These are phyloP conservation scores for Punica granatum DNA, from an alignment of 345 rosid species.

Conservation along the genomic window DNA sequence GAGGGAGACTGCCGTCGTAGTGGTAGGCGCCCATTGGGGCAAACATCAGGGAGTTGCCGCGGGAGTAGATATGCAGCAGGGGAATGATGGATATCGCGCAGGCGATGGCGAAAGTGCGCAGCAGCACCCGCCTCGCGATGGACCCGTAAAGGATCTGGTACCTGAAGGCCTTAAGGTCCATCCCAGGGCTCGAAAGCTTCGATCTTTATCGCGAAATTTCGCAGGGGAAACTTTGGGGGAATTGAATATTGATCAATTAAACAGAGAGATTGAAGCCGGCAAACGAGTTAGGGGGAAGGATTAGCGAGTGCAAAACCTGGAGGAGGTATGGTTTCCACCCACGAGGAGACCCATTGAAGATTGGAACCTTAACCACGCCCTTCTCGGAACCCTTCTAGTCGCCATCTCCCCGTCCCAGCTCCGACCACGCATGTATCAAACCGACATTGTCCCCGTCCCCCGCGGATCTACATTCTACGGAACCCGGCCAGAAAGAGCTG, in stretches of 20 bases:
- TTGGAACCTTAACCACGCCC: constrained; percentile 69
- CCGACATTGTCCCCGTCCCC: not conserved
- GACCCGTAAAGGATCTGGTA: constrained; percentile 39
- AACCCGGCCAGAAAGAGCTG: not conserved
- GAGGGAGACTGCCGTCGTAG: constrained; percentile 32
- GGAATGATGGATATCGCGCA: constrained; percentile 49
- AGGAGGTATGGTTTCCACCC: constrained; percentile 99
- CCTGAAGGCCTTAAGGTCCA: constrained; percentile 47
- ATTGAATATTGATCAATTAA: not conserved
- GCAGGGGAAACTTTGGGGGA: not conserved
- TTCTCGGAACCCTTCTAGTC: constrained; percentile 37
- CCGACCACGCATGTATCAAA: constrained; percentile 24
- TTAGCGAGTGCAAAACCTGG: constrained; percentile 97
- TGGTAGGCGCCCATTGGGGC: constrained; percentile 20
- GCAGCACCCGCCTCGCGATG: constrained; percentile 47
- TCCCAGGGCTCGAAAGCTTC: constrained; percentile 13
- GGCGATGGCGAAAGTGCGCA: constrained; percentile 49
- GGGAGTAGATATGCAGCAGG: constrained; percentile 37
- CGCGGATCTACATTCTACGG: constrained; percentile 8
- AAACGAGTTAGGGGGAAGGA: not conserved
- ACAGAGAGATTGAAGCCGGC: constrained; percentile 33
- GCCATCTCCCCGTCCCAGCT: constrained; percentile 27
- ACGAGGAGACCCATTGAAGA: constrained; percentile 78
- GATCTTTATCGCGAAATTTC: not conserved
- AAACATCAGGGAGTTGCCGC: constrained; percentile 28